These are phyloP conservation scores for Tetradesmus obliquus DNA, from an alignment of 139 green algal species.

Conservation along the genomic window DNA sequence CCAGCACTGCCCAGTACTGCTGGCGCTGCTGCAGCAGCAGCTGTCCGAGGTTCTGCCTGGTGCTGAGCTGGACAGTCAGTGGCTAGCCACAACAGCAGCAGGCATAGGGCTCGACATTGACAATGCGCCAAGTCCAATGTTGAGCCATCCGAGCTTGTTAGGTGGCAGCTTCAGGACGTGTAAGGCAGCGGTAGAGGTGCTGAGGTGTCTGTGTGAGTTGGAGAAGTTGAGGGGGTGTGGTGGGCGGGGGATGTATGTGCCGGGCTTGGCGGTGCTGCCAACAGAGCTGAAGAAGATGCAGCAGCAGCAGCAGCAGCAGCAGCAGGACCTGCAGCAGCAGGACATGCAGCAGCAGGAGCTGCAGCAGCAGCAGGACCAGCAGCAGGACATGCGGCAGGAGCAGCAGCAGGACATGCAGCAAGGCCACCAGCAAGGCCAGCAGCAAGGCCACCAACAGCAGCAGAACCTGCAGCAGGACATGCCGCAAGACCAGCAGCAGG, in stretches of 20 bases:
- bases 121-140: not conserved
- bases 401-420: no score
- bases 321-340: not conserved
- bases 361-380: not conserved
- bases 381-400: no score
- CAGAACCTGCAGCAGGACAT: not conserved
- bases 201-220: not conserved
- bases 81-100: not conserved
- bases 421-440: no score
- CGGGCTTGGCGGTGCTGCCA: not conserved
- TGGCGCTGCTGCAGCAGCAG: not conserved
- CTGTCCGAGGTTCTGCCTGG: not conserved
- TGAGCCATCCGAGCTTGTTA: not conserved
- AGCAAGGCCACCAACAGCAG: no score
- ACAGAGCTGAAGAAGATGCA: not conserved
- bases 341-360: not conserved
- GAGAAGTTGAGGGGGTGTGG: no score
- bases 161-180: not conserved
- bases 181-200: not conserved
- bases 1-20: no score
- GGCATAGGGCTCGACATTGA: not conserved
- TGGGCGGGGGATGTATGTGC: no score
- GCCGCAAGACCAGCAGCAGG: not conserved
- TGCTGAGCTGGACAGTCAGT: not conserved
- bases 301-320: conserved; percentile 8